Base-by-base conservation (phyloP, 306 rosid species). In the Ceratonia siliqua region DNA sequence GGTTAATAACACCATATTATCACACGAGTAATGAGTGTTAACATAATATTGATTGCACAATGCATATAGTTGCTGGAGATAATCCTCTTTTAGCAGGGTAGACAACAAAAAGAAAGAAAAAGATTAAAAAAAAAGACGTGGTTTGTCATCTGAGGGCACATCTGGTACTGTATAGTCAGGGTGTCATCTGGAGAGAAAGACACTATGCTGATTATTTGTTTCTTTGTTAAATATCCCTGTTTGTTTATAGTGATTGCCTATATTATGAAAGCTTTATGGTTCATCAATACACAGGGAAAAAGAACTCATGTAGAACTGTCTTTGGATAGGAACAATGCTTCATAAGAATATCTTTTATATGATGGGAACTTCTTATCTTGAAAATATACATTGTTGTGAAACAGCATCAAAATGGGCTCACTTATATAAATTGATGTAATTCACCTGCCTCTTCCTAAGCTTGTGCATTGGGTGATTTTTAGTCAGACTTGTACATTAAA, bases 31-130 rank as follows among this genome's bases (percentile, higher is more conserved):
- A 64, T 62, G 46, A 20, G 42, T 13, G 61, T 15, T 70, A 63
- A 33, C 43, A 8, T 75, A 42, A 22, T 62, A 76, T 76, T 62
- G 27, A 62, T 58, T 49, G 39, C 56, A 52, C 45, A 41, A 24
- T 61, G 53, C 45, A 58, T 68, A 68, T 68, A 39, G 41, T 39
- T 73, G 53, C 61, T 36, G 58, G 75, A 48, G 30, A 48, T 67
- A 35, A 28, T 4, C 30, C 67, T 25, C 36, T 30, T 42, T 18
- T 57, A 32, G 53, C 32, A 55, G 27, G 49, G 70, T n/a, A n/a
- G 10, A 7, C 43, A 38, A 6, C 6, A 1, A 43, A 0, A 43
- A 12, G 5, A 43, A 43, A 12, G 13, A 43, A 43, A 2, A 43
- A 43, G 49, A n/a, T n/a, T n/a, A n/a, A n/a, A n/a, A n/a, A n/a